Percentiles rank a stretch among this genome's conserved stretches.
Evolutionary conservation across 176 grass and related monocot species (phyloP).

Genomic region (Leersia perrieri): DNA sequence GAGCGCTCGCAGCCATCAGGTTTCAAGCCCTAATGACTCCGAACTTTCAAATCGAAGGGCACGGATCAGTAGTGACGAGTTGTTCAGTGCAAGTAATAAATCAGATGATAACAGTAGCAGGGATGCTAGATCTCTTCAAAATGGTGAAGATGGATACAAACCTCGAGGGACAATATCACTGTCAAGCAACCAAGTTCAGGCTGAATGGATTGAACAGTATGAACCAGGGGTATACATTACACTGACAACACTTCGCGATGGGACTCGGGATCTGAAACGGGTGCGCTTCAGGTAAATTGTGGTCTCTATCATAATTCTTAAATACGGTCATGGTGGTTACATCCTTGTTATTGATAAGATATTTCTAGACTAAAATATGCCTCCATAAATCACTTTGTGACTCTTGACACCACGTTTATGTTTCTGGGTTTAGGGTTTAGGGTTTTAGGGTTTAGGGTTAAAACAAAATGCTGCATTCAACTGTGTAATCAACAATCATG

Average conservation of each 20-base stretch:
- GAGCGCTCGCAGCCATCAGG: constrained; percentile 45
- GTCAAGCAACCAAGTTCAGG: constrained; percentile 58
- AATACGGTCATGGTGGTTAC: not conserved
- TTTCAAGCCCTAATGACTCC: constrained; percentile 28
- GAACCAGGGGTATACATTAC: constrained; percentile 92
- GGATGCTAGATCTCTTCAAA: constrained; percentile 55
- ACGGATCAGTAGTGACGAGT: constrained; percentile 44
- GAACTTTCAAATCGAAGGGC: constrained; percentile 37
- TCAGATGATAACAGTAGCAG: constrained; percentile 45
- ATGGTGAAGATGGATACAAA: constrained; percentile 53
- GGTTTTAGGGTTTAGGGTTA: too few species aligned
- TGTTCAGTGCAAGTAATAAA: constrained; percentile 30
- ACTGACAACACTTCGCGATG: constrained; percentile 70
- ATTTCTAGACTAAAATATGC: not conserved
- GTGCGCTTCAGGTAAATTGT: constrained; percentile 86
- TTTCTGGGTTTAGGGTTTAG: not conserved
- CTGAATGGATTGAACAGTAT: constrained; percentile 94
- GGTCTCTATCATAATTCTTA: not conserved
- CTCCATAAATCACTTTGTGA: not conserved
- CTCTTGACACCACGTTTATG: not conserved
- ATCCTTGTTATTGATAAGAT: not conserved
- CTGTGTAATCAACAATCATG: not conserved
- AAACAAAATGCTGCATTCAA: not conserved
- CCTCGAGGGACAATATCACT: constrained; percentile 48
- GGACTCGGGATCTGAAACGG: constrained; percentile 80